Conservation (phyloP, 192 early-diverging fungal species). For the Phlyctochytrium arcticum region DNA sequence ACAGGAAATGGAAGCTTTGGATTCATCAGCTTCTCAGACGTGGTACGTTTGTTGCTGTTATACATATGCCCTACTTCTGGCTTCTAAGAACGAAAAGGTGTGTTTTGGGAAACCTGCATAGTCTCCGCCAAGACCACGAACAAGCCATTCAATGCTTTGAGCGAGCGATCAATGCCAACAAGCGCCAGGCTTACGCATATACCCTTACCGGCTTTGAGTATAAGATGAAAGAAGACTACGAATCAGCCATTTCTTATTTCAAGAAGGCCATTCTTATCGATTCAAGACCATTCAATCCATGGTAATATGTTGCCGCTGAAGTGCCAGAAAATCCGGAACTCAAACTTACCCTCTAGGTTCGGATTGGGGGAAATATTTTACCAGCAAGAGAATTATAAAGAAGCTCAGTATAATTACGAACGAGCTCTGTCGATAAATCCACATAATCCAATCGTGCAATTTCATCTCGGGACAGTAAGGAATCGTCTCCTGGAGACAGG, state of each 20-base stretch:
- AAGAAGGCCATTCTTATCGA: slow-evolving; percentile 67
- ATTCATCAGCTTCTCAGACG: slow-evolving; percentile 69
- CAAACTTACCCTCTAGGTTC: slow-evolving; percentile 46
- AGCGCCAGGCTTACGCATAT: slow-evolving; percentile 71
- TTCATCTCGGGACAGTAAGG: slow-evolving; percentile 65
- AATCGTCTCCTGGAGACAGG: background rate
- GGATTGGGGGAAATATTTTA: slow-evolving; percentile 73
- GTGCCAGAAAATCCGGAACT: background rate
- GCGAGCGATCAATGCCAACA: slow-evolving; percentile 69
- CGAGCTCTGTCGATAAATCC: slow-evolving; percentile 70
- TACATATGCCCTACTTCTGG: background rate
- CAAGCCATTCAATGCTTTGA: slow-evolving; percentile 72
- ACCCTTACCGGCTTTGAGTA: slow-evolving; percentile 83
- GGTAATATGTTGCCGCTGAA: slow-evolving; percentile 62
- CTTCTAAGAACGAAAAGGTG: slow-evolving; percentile 7
- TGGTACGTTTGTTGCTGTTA: slow-evolving; percentile 54
- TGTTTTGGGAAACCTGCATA: slow-evolving; percentile 48
- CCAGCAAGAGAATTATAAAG: slow-evolving; percentile 66
- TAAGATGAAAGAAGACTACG: slow-evolving; percentile 66
- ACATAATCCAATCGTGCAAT: slow-evolving; percentile 66
- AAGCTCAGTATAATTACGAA: slow-evolving; percentile 70
- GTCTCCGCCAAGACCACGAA: slow-evolving; percentile 70
- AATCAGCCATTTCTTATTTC: slow-evolving; percentile 70
- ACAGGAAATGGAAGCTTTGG: slow-evolving; percentile 63
- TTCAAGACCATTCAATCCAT: slow-evolving; percentile 77